These are phyloP conservation scores for Starmerella apis DNA, from an alignment of 805 yeast species.

Conservation along the genomic window DNA sequence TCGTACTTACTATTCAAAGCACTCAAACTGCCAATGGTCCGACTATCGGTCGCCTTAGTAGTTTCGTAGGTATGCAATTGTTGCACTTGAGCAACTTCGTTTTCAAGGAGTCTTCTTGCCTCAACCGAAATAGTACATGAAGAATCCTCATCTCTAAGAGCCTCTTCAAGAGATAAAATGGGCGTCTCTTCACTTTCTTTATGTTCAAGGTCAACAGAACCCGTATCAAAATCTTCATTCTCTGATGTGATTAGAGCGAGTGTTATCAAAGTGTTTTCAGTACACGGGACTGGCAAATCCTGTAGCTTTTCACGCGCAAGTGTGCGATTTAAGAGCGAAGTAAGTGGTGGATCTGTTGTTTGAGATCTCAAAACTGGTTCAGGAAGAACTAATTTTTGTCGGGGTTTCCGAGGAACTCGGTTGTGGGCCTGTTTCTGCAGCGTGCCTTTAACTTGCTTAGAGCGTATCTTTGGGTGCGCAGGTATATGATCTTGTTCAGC, in stretches of 20 bases:
- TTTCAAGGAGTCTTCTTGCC: neutral
- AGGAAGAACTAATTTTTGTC: constrained; percentile 8
- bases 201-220: neutral
- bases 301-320: neutral
- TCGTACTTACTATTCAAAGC: neutral
- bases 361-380: neutral
- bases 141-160: neutral
- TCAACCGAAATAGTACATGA: neutral
- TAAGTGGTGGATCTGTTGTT: neutral
- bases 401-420: constrained; percentile 3
- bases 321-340: neutral
- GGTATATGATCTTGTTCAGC: neutral
- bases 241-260: neutral
- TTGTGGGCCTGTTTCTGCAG: neutral
- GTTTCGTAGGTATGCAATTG: neutral
- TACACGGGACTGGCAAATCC: neutral
- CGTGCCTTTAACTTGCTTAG: neutral
- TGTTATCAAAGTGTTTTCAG: neutral
- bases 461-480: neutral
- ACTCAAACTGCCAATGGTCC: neutral
- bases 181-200: neutral
- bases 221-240: neutral
- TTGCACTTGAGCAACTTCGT: neutral
- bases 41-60: too few species aligned
- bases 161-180: neutral